Evolutionary conservation across 2,329 filamentous ascomycete genomes (phyloP).

Genomic region (Pseudogymnoascus sp.): DNA sequence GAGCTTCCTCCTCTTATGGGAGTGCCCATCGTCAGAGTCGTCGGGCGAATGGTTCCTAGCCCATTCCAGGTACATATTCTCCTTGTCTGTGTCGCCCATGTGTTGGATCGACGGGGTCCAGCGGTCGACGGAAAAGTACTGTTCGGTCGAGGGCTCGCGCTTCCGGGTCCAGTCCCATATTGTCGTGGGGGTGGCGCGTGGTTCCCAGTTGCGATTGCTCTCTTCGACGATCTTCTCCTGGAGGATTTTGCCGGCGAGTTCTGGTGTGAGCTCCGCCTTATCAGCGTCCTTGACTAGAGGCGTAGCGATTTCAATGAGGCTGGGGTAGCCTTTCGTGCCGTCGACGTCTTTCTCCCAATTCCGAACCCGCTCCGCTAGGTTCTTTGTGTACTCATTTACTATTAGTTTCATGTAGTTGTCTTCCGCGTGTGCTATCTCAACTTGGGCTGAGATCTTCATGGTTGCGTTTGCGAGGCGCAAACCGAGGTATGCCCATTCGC

Average conservation of each 20-base stretch:
- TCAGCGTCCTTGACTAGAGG: not conserved
- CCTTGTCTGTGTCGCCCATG: not conserved
- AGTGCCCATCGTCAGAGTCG: not conserved
- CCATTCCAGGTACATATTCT: not conserved
- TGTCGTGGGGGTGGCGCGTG: not conserved
- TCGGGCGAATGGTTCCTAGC: not conserved
- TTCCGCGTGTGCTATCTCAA: not conserved
- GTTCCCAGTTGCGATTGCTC: not conserved
- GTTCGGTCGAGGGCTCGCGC: not conserved
- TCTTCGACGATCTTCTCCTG: constrained; percentile 1
- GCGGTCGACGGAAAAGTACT: not conserved
- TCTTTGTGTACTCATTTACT: not conserved
- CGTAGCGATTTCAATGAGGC: not conserved
- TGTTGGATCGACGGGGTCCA: not conserved
- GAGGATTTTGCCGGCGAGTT: not conserved
- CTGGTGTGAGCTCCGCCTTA: not conserved
- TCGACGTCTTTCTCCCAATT: not conserved
- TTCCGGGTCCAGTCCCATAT: not conserved
- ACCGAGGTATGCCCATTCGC: not conserved
- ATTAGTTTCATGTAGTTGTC: not conserved
- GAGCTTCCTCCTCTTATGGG: not conserved
- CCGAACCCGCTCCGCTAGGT: not conserved
- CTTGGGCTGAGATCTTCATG: not conserved
- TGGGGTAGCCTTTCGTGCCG: not conserved
- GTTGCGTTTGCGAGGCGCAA: not conserved